phyloP scores from a whole-genome alignment of 2,329 filamentous ascomycete genomes.

The Albophoma yamanashiensis region DNA sequence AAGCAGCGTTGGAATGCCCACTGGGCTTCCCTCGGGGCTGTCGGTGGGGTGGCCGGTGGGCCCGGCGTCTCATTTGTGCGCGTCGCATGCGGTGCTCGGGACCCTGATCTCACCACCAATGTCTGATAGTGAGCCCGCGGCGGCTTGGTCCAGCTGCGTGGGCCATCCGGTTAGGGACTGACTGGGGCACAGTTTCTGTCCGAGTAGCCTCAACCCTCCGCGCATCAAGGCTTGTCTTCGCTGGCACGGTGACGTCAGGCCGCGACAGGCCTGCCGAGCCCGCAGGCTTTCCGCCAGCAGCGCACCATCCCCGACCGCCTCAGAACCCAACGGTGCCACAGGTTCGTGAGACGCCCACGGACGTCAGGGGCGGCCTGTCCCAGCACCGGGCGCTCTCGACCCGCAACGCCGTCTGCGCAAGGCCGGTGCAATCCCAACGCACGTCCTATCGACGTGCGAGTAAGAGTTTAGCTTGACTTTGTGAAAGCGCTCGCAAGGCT shows the following conservation, averaged over 20 bases:
- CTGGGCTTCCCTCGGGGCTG: not conserved
- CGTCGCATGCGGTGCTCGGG: not conserved
- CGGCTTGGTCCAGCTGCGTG: not conserved
- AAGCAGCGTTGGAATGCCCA: not conserved
- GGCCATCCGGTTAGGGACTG: not conserved
- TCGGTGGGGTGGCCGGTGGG: not conserved
- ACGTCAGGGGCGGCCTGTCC: not conserved
- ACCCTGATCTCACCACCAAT: conserved; percentile 18
- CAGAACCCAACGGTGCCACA: not conserved
- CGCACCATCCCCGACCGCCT: not conserved
- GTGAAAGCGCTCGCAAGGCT: not conserved
- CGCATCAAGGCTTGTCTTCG: not conserved
- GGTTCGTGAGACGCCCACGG: not conserved
- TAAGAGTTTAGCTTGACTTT: no score
- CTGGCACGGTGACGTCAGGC: conserved; percentile 1
- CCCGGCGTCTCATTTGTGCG: not conserved
- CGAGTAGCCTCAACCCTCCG: not conserved
- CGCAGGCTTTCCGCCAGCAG: not conserved
- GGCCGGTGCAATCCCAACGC: not conserved
- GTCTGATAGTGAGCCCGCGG: conserved; percentile 15
- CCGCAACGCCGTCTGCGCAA: not conserved
- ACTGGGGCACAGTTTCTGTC: not conserved
- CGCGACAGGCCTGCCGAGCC: not conserved
- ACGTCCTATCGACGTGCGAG: not conserved
- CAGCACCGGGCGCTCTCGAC: not conserved